Conservation (phyloP, 169 alveolate genomes). For the Fabrea salina region DNA sequence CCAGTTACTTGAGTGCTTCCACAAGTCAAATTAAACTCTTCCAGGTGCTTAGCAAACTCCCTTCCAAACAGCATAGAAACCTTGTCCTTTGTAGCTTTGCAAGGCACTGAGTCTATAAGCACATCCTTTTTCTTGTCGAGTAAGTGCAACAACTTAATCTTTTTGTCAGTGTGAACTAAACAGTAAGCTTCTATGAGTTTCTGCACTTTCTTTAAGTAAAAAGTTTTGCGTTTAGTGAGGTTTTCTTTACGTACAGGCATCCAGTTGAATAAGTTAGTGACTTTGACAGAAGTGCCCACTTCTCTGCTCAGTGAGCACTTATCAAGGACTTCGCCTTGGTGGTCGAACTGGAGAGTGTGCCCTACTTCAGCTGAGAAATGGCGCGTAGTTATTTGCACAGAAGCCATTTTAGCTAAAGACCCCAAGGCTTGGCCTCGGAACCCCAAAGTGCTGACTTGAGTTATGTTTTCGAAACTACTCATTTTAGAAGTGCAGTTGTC, state of each 20-base stretch:
- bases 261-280: slow-evolving; percentile 33
- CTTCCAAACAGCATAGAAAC: neutral
- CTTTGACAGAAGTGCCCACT: slow-evolving; percentile 42
- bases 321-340: slow-evolving; percentile 33
- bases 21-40: neutral
- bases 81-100: neutral
- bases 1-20: neutral
- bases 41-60: neutral
- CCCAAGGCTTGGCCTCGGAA: slow-evolving; percentile 94
- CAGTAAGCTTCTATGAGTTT: neutral
- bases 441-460: slow-evolving; percentile 89
- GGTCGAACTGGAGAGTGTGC: slow-evolving; percentile 43
- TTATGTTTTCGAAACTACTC: slow-evolving; percentile 86
- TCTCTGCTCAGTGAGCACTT: slow-evolving; percentile 35
- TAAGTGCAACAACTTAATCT: neutral
- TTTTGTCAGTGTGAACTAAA: neutral
- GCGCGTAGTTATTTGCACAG: slow-evolving; percentile 63
- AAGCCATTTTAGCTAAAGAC: slow-evolving; percentile 68
- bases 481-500: slow-evolving; percentile 95
- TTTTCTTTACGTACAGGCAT: slow-evolving; percentile 32
- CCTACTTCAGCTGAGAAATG: slow-evolving; percentile 46
- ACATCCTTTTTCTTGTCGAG: neutral
- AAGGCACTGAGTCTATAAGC: neutral
- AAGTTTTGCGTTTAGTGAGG: slow-evolving; percentile 1
- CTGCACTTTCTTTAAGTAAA: slow-evolving; percentile 33